Evolutionary conservation across 2,329 filamentous ascomycete species (phyloP).

Genomic region (Pseudocercospora cruenta): DNA sequence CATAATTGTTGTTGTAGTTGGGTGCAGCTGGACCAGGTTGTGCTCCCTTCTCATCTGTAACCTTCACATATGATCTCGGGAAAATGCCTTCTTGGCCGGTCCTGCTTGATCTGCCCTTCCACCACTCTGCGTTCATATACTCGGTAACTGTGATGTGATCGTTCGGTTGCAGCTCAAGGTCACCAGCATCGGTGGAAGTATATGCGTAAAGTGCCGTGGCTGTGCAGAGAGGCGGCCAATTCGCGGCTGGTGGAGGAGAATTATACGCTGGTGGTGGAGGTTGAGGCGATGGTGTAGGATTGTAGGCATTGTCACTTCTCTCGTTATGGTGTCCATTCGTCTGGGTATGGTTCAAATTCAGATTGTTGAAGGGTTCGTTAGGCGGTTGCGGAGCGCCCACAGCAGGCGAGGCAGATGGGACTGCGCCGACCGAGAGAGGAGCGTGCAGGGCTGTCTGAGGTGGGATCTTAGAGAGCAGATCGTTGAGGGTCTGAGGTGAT

Average conservation of each 20-base stretch:
- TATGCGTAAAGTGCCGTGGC: constrained; percentile 86
- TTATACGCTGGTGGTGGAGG: constrained; percentile 60
- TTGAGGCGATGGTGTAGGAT: constrained; percentile 46
- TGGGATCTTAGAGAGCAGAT: constrained; percentile 75
- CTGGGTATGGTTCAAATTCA: constrained; percentile 39
- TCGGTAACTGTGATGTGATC: constrained; percentile 81
- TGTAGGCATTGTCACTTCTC: constrained; percentile 45
- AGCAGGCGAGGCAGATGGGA: constrained; percentile 35
- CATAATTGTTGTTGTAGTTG: constrained; percentile 61
- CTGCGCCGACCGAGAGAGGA: constrained; percentile 42
- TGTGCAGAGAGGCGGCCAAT: constrained; percentile 62
- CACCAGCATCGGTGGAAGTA: constrained; percentile 75
- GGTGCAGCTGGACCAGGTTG: constrained; percentile 48
- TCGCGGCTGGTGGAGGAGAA: constrained; percentile 52
- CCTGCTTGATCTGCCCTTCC: constrained; percentile 81
- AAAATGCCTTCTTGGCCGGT: constrained; percentile 90
- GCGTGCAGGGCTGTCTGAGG: constrained; percentile 63
- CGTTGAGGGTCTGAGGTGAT: constrained; percentile 72
- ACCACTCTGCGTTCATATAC: constrained; percentile 97
- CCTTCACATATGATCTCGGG: constrained; percentile 82
- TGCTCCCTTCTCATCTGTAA: constrained; percentile 66
- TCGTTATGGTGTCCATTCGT: constrained; percentile 35
- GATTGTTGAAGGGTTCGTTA: constrained; percentile 37
- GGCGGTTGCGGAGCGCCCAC: constrained; percentile 30
- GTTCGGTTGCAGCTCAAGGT: constrained; percentile 78